Percentiles rank a stretch among this genome's conserved stretches.
These are phyloP conservation scores for Medicago ruthenica DNA, from an alignment of 306 rosid genomes.

Conservation along the genomic window DNA sequence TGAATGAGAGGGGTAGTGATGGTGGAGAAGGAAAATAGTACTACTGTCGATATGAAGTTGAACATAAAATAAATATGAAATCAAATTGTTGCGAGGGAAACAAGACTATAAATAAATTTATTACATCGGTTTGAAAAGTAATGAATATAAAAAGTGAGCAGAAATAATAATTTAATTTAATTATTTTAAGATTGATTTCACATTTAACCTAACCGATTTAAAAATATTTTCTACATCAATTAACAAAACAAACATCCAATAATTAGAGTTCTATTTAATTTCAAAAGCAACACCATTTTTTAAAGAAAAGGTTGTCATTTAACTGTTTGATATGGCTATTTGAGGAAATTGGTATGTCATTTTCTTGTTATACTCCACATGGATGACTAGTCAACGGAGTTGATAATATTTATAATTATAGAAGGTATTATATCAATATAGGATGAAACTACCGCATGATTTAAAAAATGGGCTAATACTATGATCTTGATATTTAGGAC, in stretches of 20 bases:
- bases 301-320: background rate
- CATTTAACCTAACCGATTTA: background rate
- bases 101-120: background rate
- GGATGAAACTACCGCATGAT: background rate
- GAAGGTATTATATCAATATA: background rate
- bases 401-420: too few relatives aligned
- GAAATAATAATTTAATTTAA: background rate
- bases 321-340: too few relatives aligned
- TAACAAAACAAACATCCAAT: background rate
- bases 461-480: too few relatives aligned
- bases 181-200: background rate
- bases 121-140: too few relatives aligned
- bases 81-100: background rate
- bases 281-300: too few relatives aligned
- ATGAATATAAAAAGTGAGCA: background rate
- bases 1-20: background rate
- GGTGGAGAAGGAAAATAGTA: background rate
- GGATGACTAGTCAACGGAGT: too few relatives aligned
- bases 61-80: background rate
- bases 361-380: too few relatives aligned
- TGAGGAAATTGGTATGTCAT: too few relatives aligned
- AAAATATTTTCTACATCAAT: background rate
- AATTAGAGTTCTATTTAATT: too few relatives aligned
- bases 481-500: too few relatives aligned
- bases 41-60: background rate